Evolutionary conservation across 176 grass and related monocot genomes (phyloP).

Genomic region (Triticum aestivum): IWGSC_CS_RefSeq_v2.1 NC_057803.1:154225118-154225617

Average conservation of each 20-base stretch:
- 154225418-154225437: slow-evolving; percentile 87
- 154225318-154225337: slow-evolving; percentile 19
- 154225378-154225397: slow-evolving; percentile 89
- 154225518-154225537: slow-evolving; percentile 19
- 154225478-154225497: slow-evolving; percentile 11
- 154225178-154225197: slow-evolving; percentile 12
- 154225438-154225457: slow-evolving; percentile 77
- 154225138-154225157: slow-evolving; percentile 83
- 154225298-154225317: slow-evolving; percentile 28
- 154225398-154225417: slow-evolving; percentile 84
- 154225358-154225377: slow-evolving; percentile 79
- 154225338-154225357: slow-evolving; percentile 82
- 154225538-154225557: background rate
- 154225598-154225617: background rate
- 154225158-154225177: background rate
- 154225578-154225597: background rate
- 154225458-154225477: slow-evolving; percentile 10
- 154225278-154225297: slow-evolving; percentile 22
- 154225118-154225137: slow-evolving; percentile 98
- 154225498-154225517: background rate
- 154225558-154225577: slow-evolving; percentile 5
- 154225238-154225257: slow-evolving; percentile 11
- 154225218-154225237: background rate
- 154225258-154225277: slow-evolving; percentile 15
- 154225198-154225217: background rate